Base-by-base conservation (phyloP, 305 asterid species). In the Fraxinus latifolia region DNA sequence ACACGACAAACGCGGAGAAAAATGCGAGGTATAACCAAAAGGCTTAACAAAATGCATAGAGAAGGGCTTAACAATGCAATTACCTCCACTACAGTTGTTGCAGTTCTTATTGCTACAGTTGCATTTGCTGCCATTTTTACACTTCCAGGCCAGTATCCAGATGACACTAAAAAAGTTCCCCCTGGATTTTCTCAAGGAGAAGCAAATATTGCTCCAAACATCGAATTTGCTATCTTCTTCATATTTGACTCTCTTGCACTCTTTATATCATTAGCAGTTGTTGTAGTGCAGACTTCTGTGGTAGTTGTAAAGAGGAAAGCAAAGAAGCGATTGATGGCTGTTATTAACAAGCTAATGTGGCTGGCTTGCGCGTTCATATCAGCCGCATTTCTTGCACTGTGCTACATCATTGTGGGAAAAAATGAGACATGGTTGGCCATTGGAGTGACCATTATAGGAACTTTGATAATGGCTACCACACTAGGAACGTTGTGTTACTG, bases 301-400 rank as follows among this genome's bases (percentile, higher is more conserved):
- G 94, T 93, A 6, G 97, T 92, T 0, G 93, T 92, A 14, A 95
- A 93, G 77, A 84, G 92, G 79, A 84, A 53, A 55, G 96, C 96
- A 1, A 94, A 94, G 90, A 92, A 88, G 80, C 91, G 86, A 79
- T 31, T 94, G 79, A 92, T 92, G 98, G 85, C 90, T 0, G 87
- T 92, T 50, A 93, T 93, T 25, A 93, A 93, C 87, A 93, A 92
- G 91, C 90, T 93, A 11, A 92, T 93, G 98, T 93, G 97, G 98
- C 80, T 93, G 79, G 98, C 98, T 5, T 92, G 97, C 73, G 84
- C 91, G 0, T 90, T 92, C 21, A 84, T 94, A 17, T 94, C 98
- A 0, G 84, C 90, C 0, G 95, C 98, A 0, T 94, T 90, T 76
- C 92, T 94, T 9, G 91, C 98, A 0, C 21, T 92, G 73, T 89